Evolutionary conservation across 768 basidiomycete species (phyloP), one percentile per base, ranked within the genome.

Genomic region (Leccinum boreale): DNA sequence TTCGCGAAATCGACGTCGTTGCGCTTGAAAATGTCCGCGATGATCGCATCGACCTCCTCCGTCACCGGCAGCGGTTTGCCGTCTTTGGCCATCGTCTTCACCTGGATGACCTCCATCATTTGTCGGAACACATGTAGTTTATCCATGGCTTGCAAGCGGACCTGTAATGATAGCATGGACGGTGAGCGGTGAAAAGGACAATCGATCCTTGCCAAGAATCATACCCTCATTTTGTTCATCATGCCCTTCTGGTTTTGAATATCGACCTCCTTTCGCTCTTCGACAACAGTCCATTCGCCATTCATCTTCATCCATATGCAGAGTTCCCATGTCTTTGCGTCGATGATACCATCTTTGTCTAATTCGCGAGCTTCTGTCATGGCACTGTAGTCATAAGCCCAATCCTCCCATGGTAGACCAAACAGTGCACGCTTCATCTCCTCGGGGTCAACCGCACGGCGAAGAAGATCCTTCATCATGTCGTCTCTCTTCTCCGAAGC

Each of bases 321-420:
- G n/a, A 65, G 53, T 3, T 72, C 67, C 71, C 70, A 72, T 24
- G 62, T 67, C 48, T 62, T 62, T 26, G 60, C 60, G 4, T 28
- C 29, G 9, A 72, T 64, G 14, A 58, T 9, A 1, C 68, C 68
- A n/a, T 53, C 58, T 47, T 62, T 62, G 49, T 64, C 59, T 28
- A 61, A 44, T 31, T 72, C 63, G 14, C 51, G 54, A 1, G 72
- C 71, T 7, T 62, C 57, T 10, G 58, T 60, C 72, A 72, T 72
- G 7, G 67, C 71, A 39, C 44, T 61, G 48, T 68, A 68, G 60
- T 72, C 72, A 28, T 73, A 67, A 6, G 39, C 46, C 71, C 72
- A 72, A 47, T 73, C 70, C 50, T 72, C 71, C 70, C 70, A 73
- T 26, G 70, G 70, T 28, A 73, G 56, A 28, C 68, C 72, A 61